Conservation (phyloP, 2,329 filamentous ascomycete genomes). For the Drechslera avenae region DNA sequence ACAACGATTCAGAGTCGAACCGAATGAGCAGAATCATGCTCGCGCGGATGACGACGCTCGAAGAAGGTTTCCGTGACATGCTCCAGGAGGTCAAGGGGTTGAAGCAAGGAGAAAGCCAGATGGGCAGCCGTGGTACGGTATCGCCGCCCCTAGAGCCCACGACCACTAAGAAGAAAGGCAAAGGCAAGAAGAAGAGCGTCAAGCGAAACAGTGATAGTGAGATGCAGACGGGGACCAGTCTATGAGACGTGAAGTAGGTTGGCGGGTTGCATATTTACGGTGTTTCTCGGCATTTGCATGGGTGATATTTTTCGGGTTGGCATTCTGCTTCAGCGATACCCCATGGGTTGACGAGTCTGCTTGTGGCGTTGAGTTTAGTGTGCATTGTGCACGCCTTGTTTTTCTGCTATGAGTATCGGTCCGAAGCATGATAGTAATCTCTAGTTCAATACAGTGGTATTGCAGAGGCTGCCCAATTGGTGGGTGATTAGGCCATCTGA, state of each 20-base stretch:
- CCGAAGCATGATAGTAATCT: background rate
- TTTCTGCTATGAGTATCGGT: conserved; percentile 1
- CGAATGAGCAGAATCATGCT: conserved; percentile 74
- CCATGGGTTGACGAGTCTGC: conserved; percentile 6
- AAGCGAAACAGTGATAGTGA: conserved; percentile 24
- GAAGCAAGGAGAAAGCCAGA: conserved; percentile 49
- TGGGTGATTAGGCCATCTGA: too few relatives aligned
- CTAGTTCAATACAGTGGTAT: conserved; percentile 4
- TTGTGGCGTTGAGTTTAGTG: background rate
- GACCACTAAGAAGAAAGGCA: conserved; percentile 33
- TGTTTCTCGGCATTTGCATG: conserved; percentile 15
- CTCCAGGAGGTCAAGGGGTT: conserved; percentile 76
- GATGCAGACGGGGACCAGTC: conserved; percentile 37
- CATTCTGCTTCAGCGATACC: conserved; percentile 12
- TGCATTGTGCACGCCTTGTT: background rate
- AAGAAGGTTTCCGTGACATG: conserved; percentile 89
- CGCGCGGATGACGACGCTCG: conserved; percentile 88
- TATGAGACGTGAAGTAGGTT: conserved; percentile 9
- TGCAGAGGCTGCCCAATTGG: background rate
- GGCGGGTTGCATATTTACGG: conserved; percentile 11
- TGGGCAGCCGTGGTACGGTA: conserved; percentile 33
- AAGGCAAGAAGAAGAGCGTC: conserved; percentile 38
- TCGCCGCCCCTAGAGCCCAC: conserved; percentile 33
- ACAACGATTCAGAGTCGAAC: conserved; percentile 42
- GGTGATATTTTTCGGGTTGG: conserved; percentile 7